Base-by-base conservation (phyloP, 2,329 filamentous ascomycete species). In the Fusarium armeniacum region DNA sequence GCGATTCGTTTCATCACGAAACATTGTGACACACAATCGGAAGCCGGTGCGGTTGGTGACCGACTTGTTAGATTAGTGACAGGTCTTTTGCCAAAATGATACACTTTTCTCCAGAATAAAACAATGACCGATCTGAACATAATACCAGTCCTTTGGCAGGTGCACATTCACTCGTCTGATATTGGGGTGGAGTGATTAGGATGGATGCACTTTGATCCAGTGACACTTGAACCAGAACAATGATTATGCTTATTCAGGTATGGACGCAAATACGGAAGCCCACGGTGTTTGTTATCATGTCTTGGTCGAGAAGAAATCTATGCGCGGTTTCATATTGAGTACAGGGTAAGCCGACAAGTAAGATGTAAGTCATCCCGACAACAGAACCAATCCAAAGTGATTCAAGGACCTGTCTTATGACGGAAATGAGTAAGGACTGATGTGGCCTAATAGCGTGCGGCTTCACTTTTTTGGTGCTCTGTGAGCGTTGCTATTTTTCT, bases 1-100 rank as follows among this genome's bases (percentile, higher is more conserved):
- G 24, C 41, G 40, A 51, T 33, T 44, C 26, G 61, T 61, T 65
- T 65, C 45, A 66, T 43, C 26, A 26, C 50, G n/a, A 59, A 55
- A 49, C 65, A 43, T 49, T 22, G 41, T 36, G 33, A 22, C 49
- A 45, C 24, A 24, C 49, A 53, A 18, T 41, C 38, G 15, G 22
- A 24, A 13, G 20, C 20, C 32, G 18, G 20, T 51, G 15, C 38
- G 22, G 52, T 56, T 61, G 32, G 49, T 50, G 36, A 22, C 18
- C 6, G 35, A 13, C 11, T 46, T 46, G 28, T 16, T 13, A 33
- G 24, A 24, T 33, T 20, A 36, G 35, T 56, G 35, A 49, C 30
- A 33, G 26, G 28, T 55, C n/a, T 36, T 35, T 50, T 36, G 10
- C 18, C 4, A n/a, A 16, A n/a, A 16, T 16, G 18, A 26, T 35